These are phyloP conservation scores for Setaria viridis DNA, from an alignment of 202 grass and related monocot genomes.

Conservation along the genomic window DNA sequence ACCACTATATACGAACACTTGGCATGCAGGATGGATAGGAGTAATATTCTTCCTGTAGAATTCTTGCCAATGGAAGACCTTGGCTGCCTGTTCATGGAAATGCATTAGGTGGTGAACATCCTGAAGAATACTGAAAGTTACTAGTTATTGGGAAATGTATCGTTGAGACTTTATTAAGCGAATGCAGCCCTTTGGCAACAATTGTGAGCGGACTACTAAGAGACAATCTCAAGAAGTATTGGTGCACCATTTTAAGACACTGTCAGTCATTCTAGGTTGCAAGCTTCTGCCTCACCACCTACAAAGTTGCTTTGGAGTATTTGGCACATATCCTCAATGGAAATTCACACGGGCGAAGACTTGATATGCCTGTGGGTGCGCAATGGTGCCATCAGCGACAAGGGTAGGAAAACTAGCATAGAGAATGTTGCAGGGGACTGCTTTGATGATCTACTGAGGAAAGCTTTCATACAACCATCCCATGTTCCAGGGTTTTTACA, in stretches of 20 bases:
- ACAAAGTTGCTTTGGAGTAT: slow-evolving; percentile 12
- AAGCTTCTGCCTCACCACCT: slow-evolving; percentile 25
- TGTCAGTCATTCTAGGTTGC: background rate
- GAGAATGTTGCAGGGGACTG: slow-evolving; percentile 10
- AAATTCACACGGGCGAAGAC: background rate
- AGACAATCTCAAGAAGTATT: slow-evolving; percentile 23
- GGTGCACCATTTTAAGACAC: background rate
- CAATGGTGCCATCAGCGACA: background rate
- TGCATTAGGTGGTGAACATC: slow-evolving; percentile 22
- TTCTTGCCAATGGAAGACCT: slow-evolving; percentile 13
- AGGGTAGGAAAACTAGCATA: background rate
- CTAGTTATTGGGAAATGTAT: slow-evolving; percentile 18
- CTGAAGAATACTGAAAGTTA: slow-evolving; percentile 25
- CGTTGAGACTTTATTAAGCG: background rate
- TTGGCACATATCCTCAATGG: slow-evolving; percentile 5
- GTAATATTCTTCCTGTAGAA: background rate
- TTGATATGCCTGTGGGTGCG: background rate
- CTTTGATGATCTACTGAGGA: slow-evolving; percentile 21
- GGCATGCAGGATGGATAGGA: background rate
- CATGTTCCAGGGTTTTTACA: background rate
- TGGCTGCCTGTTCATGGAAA: slow-evolving; percentile 26
- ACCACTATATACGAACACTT: slow-evolving; percentile 13
- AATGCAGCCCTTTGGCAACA: slow-evolving; percentile 11
- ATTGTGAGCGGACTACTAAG: slow-evolving; percentile 9
- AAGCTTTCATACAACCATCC: slow-evolving; percentile 26